Conservation (phyloP, 129 eudicot genomes). For the Flaveria brownii region DNA sequence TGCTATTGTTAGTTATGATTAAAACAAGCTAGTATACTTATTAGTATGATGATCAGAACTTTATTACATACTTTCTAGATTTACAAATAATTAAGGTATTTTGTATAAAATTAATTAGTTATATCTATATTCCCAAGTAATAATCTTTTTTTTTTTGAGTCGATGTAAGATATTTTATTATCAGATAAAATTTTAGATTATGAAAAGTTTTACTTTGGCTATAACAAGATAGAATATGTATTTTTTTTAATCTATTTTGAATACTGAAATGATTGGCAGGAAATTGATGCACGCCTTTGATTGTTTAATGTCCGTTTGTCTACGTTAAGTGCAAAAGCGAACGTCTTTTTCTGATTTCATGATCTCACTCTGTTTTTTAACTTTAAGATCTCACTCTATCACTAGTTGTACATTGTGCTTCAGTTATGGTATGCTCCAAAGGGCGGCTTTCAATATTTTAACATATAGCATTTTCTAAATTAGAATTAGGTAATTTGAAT, state of each 20-base stretch:
- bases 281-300: constrained; percentile 28
- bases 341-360: constrained; percentile 25
- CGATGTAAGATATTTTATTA: background rate
- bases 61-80: too few relatives aligned
- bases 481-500: background rate
- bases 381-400: too few relatives aligned
- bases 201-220: background rate
- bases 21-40: too few relatives aligned
- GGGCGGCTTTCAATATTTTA: background rate
- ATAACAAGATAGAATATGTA: background rate
- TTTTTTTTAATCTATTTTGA: background rate
- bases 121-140: background rate
- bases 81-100: too few relatives aligned
- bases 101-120: too few relatives aligned
- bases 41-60: too few relatives aligned
- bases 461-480: background rate
- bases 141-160: background rate
- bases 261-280: constrained; percentile 17
- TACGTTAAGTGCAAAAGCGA: constrained; percentile 25
- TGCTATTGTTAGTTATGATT: too few relatives aligned
- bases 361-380: constrained; percentile 17
- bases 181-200: background rate
- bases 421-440: background rate
- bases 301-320: constrained; percentile 32
- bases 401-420: constrained; percentile 11